phyloP scores from a whole-genome alignment of 495 filamentous ascomycete species.

The Xylaria bambusicola region DNA sequence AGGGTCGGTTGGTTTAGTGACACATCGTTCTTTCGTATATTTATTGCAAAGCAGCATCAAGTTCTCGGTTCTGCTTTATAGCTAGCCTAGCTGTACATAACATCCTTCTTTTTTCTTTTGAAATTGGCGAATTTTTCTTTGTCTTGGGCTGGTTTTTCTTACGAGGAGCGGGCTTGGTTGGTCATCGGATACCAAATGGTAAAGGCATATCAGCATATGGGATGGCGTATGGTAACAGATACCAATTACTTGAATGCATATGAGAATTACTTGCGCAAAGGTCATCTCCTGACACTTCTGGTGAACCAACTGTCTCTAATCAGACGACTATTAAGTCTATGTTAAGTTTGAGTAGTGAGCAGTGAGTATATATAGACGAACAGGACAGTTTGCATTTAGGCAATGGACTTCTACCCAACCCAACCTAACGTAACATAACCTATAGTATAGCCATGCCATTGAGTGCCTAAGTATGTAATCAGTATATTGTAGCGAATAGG shows the following conservation, averaged over 20 bases:
- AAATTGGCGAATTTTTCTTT: constrained; percentile 21
- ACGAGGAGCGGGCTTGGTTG: constrained; percentile 22
- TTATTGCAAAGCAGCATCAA: no score
- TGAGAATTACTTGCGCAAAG: background rate
- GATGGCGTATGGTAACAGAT: constrained; percentile 18
- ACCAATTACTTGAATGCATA: constrained; percentile 4
- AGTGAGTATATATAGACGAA: no score
- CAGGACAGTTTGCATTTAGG: no score
- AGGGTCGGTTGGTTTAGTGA: background rate
- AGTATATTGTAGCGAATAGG: no score
- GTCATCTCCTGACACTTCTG: background rate
- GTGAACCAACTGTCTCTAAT: no score
- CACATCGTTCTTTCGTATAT: constrained; percentile 26
- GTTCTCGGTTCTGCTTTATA: no score
- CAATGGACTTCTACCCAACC: no score
- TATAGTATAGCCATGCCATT: no score
- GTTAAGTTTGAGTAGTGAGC: no score
- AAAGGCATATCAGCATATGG: constrained; percentile 27
- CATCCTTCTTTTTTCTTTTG: constrained; percentile 26
- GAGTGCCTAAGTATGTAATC: no score
- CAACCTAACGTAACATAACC: no score
- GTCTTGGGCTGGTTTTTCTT: constrained; percentile 17
- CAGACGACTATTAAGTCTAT: no score
- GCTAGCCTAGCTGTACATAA: constrained; percentile 48
- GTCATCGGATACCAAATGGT: constrained; percentile 36